Evolutionary conservation across 345 rosid genomes (phyloP).

Genomic region (Leavenworthia alabamica): DNA sequence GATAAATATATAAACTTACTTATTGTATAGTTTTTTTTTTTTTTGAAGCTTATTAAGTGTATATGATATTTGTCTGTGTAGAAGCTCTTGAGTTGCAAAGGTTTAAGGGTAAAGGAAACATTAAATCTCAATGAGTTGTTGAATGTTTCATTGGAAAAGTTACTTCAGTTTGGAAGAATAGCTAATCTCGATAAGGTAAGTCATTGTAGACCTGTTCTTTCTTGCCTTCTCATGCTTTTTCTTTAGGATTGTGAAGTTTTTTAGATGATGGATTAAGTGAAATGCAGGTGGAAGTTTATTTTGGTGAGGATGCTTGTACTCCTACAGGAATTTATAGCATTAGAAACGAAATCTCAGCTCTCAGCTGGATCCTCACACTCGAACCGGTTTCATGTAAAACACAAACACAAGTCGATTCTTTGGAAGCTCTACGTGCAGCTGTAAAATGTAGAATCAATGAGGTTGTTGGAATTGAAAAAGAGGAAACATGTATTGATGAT

Average conservation of each 20-base stretch:
- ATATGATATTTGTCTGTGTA: conserved; percentile 18
- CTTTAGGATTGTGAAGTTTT: background rate
- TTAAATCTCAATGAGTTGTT: conserved; percentile 36
- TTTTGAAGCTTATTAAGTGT: background rate
- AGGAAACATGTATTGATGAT: conserved; percentile 28
- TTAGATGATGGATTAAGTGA: conserved; percentile 16
- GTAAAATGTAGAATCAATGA: conserved; percentile 35
- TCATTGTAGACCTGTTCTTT: background rate
- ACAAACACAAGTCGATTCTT: conserved; percentile 14
- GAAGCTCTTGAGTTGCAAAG: conserved; percentile 52
- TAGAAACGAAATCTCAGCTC: conserved; percentile 80
- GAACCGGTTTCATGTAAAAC: conserved; percentile 21
- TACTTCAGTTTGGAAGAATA: conserved; percentile 62
- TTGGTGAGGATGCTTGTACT: conserved; percentile 41
- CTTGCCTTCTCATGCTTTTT: background rate
- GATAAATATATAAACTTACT: background rate
- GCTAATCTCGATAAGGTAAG: conserved; percentile 64
- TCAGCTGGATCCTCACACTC: conserved; percentile 45
- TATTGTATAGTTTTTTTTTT: background rate
- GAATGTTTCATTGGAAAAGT: conserved; percentile 31
- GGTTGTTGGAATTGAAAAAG: conserved; percentile 27
- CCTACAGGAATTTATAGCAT: conserved; percentile 41
- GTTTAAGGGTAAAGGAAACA: conserved; percentile 45
- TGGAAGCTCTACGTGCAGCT: conserved; percentile 40
- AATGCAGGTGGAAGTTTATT: conserved; percentile 82